Evolutionary conservation across 179 eudicot genomes (phyloP), one percentile per base, ranked within the genome.

Genomic region (Silene coronaria): DNA sequence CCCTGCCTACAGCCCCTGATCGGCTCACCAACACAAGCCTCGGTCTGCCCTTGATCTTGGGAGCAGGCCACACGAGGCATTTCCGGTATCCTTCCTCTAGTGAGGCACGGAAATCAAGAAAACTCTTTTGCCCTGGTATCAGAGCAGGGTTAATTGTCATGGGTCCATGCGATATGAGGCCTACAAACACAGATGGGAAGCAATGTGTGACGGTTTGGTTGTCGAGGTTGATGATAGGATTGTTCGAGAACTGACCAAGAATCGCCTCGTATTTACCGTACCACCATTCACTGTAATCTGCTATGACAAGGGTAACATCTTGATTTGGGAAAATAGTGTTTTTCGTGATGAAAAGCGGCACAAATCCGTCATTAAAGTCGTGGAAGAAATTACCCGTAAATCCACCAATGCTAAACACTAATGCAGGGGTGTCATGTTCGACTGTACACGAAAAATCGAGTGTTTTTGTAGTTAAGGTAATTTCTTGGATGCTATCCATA

Each of bases 331-430:
- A 81, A 12, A 82, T 36, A 8, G 89, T 81, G 53, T 82, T 83
- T 26, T 83, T 67, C 57, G 96, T 91, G 77, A 89, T 73, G 79
- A 84, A 88, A 64, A 89, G 91, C 6, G 96, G 93, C 22, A 91
- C 83, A 68, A 91, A 82, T 26, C 87, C 91, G 19, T 91, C 96
- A 19, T 81, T 86, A 60, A 91, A 87, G 62, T 91, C 96, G 17
- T 83, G 89, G 74, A 85, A 88, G 72, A 85, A 82, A 51, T 91
- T 88, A 9, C 91, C 91, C 0, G 87, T 86, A 79, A 80, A 89
- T 17, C 89, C 91, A 6, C 88, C 93, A 3, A 79, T 78, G 77
- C 87, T 85, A 76, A 89, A 91, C 36, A 85, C 85, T 45, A 91
- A 68, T 28, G 96, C 96, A 2, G 90, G 85, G 57, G 83, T 78